Evolutionary conservation across 495 filamentous ascomycete genomes (phyloP), one percentile per base, ranked within the genome.

Genomic region (Lasiosphaeris hirsuta): DNA sequence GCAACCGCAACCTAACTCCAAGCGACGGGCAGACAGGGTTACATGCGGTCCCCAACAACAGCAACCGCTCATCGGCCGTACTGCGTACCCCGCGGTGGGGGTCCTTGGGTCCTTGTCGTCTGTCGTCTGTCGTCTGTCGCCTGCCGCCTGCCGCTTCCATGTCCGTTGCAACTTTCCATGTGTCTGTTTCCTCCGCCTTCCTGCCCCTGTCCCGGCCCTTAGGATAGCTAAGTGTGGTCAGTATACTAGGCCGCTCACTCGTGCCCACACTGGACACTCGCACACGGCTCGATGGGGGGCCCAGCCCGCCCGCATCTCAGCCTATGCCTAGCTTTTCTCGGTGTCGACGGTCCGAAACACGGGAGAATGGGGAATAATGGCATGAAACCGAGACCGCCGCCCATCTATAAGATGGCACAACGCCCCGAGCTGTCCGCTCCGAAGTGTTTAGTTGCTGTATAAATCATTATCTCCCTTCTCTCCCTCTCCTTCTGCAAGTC

Each of bases 291-390:
- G 62, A 48, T 54, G 40, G 43, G 17, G 14, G 33, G 14, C 11
- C 59, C 48, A 35, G 23, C 48, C 55, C 53, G 56, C 63, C 53
- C 56, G 53, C 61, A 60, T 65, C 69, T 62, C 60, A 67, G 66
- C 17, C 62, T 67, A 60, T 66, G 70, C 68, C 68, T 61, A 69
- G 66, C 66, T 71, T 65, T 71, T 71, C 66, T 75, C 76, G 75
- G 76, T 73, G 66, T 72, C 67, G 66, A 72, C 73, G 76, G 69
- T 76, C 75, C 75, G 75, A 72, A 67, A 66, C 69, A 67, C 69
- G 70, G 75, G 68, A 74, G 68, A 75, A 72, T 68, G 63, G 69
- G 72, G 65, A 68, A 63, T 54, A 69, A 66, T 65, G 64, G 58
- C 55, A 55, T 70, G 58, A 65, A 63, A 64, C 63, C 17, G 43